Evolutionary conservation across 768 basidiomycete species (phyloP).

Genomic region (Leccinum obscurum): DNA sequence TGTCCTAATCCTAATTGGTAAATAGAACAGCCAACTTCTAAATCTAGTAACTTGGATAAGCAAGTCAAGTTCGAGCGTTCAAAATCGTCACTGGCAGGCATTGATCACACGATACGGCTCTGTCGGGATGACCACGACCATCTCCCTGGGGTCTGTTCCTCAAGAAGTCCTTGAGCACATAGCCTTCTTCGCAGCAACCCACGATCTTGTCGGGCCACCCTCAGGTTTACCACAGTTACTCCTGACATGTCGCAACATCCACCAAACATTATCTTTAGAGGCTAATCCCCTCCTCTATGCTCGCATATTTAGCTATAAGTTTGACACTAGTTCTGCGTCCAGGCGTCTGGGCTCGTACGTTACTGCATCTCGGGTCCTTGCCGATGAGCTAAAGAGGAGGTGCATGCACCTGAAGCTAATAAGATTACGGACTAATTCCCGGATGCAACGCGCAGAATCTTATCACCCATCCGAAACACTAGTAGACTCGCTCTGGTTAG

Average conservation of each 20-base stretch:
- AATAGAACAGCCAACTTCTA: not conserved
- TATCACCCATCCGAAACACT: constrained; percentile 19
- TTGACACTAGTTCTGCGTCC: constrained; percentile 54
- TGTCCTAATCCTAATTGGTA: not conserved
- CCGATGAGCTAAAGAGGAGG: constrained; percentile 65
- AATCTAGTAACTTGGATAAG: constrained; percentile 9
- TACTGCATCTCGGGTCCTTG: constrained; percentile 45
- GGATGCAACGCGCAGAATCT: constrained; percentile 21
- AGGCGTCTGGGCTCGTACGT: constrained; percentile 48
- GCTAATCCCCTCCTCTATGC: constrained; percentile 73
- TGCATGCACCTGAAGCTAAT: constrained; percentile 59
- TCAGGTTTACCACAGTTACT: constrained; percentile 58
- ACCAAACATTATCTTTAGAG: constrained; percentile 49
- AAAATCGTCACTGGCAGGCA: too few relatives aligned
- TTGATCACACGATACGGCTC: not conserved
- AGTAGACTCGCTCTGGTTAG: constrained; percentile 57
- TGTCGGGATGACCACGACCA: constrained; percentile 14
- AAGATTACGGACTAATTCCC: constrained; percentile 36
- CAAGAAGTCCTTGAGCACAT: constrained; percentile 80
- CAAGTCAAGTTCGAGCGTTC: not conserved
- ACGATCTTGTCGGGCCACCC: constrained; percentile 59
- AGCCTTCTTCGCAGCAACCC: constrained; percentile 61
- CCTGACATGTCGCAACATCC: constrained; percentile 45
- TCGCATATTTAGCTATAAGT: constrained; percentile 64
- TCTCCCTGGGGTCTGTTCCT: constrained; percentile 54